Conservation (phyloP, 257 asterid genomes). For the Ligustrum vulgare region DNA sequence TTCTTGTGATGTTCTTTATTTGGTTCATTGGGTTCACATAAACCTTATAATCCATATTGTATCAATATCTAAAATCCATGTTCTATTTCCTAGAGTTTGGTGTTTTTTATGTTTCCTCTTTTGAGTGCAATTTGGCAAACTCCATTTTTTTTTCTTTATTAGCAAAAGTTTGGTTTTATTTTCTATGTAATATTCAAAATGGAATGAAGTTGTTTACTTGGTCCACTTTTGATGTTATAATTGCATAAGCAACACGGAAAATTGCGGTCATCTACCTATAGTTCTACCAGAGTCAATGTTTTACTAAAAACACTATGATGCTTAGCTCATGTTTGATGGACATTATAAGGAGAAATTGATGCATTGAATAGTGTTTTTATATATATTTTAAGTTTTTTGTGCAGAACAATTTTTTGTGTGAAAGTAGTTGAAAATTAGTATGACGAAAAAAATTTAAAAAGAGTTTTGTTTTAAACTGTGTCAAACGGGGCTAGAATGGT, state of each 20-base stretch:
- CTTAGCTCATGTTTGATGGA: background rate
- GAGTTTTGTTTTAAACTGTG: too few relatives aligned
- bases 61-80: background rate
- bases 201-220: background rate
- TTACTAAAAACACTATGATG: too few relatives aligned
- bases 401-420: too few relatives aligned
- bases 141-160: background rate
- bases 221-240: background rate
- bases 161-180: background rate
- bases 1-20: conserved; percentile 2
- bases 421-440: too few relatives aligned
- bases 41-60: background rate
- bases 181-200: background rate
- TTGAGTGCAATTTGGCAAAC: background rate
- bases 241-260: background rate
- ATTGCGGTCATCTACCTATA: background rate
- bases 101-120: background rate
- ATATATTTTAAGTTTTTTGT: too few relatives aligned
- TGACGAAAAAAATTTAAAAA: too few relatives aligned
- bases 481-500: too few relatives aligned
- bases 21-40: conserved; percentile 1
- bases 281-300: background rate
- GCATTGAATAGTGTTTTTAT: too few relatives aligned
- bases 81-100: background rate
- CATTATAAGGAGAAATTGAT: too few relatives aligned